Evolutionary conservation across 257 asterid genomes (phyloP), one percentile per base, ranked within the genome.

Genomic region (Rauvolfia tetraphylla): DNA sequence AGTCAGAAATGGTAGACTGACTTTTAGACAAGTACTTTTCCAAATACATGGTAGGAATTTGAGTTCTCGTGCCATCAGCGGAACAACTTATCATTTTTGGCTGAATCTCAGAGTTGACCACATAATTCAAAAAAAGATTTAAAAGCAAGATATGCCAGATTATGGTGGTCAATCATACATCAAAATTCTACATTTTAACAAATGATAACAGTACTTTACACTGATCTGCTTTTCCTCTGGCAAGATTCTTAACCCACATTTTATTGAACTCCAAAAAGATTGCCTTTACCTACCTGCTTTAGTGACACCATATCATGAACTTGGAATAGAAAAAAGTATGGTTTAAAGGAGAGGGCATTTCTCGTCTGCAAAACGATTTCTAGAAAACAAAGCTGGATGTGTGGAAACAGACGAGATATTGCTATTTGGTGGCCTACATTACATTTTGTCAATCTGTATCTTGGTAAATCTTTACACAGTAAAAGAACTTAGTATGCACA

Each of bases 401-500:
- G n/a, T 6, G 65, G 57, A 44, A 54, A 33, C 23, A 56, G 25
- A 73, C 18, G 7, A 57, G 69, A 41, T 7, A 17, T 27, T 27
- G 25, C 7, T 67, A 51, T 25, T 38, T 36, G 42, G 0, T 34
- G 49, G 36, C 23, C 53, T n/a, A 23, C 41, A n/a, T 34, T 34
- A 23, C 53, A 22, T 12, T 59, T 29, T 68, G 62, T 15, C 42
- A 42, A 29, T 44, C 20, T 25, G 14, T 65, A 12, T 31, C 8
- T 67, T 10, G 25, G 51, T 41, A 54, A 79, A 12, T 68, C 74
- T 65, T 68, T 68, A 69, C 68, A 61, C 33, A 59, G 33, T 68
- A 7, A 63, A 34, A 48, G 27, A 76, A 53, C 71, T 27, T 36
- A 49, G 38, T 80, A 22, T 75, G 56, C 79, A 25, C 75, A 61